Base-by-base conservation (phyloP, 2,329 filamentous ascomycete genomes). In the Penicillium sp. region DNA sequence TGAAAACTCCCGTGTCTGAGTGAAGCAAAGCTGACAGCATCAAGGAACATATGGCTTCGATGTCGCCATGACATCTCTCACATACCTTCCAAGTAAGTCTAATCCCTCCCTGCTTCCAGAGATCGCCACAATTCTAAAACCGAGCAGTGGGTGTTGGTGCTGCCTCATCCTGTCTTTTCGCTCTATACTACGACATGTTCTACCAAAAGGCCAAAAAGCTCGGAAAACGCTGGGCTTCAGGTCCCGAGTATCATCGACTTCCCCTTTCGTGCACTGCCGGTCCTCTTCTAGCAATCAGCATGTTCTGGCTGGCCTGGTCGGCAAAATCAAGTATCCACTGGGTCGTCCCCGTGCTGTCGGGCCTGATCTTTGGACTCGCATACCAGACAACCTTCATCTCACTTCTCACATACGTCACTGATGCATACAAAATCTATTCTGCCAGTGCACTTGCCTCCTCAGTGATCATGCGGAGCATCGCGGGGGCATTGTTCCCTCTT, bases 201-300 rank as follows among this genome's bases (percentile, higher is more conserved):
- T 82, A 91, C 34, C 75, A 78, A 3, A 79, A 79, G 49, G 85
- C 86, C 3, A 80, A 83, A 63, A 73, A 73, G 11, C 71, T 73
- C 10, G 74, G 81, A 41, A 83, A 81, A 2, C 63, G 77, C 1
- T 92, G 89, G 88, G 79, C 85, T 0, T 76, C 77, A 28, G 65
- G 64, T 4, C 65, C 70, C 84, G 72, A 93, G 70, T 88, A 86
- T 69, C 84, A 87, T 5, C 85, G 90, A 1, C 80, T 94, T 0
- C 90, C 90, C 0, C 79, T 93, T 2, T 90, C 89, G 4, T 89
- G 86, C 69, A 67, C 91, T 17, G 90, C 88, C 0, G 89, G 90
- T 0, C 88, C 89, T 0, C 77, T 90, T 43, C 83, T 86, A 1
- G 81, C 85, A 35, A 79, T 69, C 47, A 69, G 67, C 22, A 62